A percentile compares a stretch with the other conserved stretches of the same genome.
These are phyloP conservation scores for Venturiaceae sp. DNA, from an alignment of 2,329 filamentous ascomycete genomes.

Conservation along the genomic window DNA sequence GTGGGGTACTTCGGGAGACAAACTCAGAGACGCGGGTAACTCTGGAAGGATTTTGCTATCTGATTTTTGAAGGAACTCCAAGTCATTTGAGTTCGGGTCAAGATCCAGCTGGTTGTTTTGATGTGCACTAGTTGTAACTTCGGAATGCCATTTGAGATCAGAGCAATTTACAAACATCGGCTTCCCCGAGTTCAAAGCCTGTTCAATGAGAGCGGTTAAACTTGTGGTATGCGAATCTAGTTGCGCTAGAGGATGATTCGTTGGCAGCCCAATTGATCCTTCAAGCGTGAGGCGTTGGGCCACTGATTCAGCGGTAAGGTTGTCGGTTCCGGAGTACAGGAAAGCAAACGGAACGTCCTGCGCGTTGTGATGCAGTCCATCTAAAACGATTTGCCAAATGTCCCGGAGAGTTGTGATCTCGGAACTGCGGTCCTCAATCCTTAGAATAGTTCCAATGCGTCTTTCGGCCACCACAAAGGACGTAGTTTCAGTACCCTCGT, in stretches of 20 bases:
- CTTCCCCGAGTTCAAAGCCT: background rate
- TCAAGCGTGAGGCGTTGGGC: background rate
- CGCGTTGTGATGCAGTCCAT: background rate
- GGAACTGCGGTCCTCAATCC: conserved; percentile 10
- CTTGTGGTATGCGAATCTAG: background rate
- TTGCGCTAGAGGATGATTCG: conserved; percentile 1
- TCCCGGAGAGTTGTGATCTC: conserved; percentile 20
- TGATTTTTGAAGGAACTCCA: background rate
- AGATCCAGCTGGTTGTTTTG: background rate
- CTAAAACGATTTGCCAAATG: conserved; percentile 31
- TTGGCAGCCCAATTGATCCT: background rate
- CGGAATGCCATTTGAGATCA: background rate
- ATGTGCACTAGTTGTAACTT: background rate
- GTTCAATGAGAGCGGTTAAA: background rate
- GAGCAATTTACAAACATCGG: background rate
- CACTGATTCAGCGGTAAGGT: too few species aligned
- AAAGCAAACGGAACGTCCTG: conserved; percentile 4
- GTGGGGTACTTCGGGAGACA: background rate
- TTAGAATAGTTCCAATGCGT: background rate
- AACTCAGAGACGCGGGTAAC: background rate
- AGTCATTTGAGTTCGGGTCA: background rate
- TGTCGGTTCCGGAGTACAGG: background rate
- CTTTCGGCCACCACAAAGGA: background rate
- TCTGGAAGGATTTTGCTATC: background rate
- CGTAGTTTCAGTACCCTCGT: background rate